Percentiles rank a stretch among this genome's conserved stretches.
Conservation (phyloP, 179 eudicot genomes). For the Actinidia polygama region DNA sequence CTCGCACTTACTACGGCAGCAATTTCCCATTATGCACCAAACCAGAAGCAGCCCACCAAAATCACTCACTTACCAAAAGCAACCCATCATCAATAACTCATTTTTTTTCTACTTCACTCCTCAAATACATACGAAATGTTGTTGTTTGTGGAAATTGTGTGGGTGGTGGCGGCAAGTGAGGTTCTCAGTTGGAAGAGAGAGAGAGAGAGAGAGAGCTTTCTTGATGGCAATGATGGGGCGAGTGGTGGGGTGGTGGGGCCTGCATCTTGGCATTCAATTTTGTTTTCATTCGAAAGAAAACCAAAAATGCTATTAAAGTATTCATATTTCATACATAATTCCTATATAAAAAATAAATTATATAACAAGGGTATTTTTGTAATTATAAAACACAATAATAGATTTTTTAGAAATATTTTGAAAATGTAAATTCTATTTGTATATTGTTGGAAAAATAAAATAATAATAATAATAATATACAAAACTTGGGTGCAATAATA, state of each 20-base stretch:
- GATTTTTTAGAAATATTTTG: no score
- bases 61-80: constrained; percentile 6
- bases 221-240: constrained; percentile 33
- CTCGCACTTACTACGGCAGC: constrained; percentile 54
- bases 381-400: no score
- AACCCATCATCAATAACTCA: constrained; percentile 1
- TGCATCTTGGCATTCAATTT: constrained; percentile 4
- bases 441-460: no score
- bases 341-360: no score
- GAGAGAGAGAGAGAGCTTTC: constrained; percentile 21
- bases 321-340: no score
- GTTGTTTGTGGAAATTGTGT: constrained; percentile 22
- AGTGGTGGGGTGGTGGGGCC: constrained; percentile 17
- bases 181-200: neutral
- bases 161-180: constrained; percentile 9
- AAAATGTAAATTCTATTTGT: no score
- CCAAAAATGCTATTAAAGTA: no score
- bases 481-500: no score
- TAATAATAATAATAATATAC: no score
- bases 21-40: constrained; percentile 61
- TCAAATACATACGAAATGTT: neutral
- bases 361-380: no score
- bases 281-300: neutral
- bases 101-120: neutral
- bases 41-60: constrained; percentile 13